Evolutionary conservation across 495 filamentous ascomycete species (phyloP).

Genomic region (Aspergillus diversus): DNA sequence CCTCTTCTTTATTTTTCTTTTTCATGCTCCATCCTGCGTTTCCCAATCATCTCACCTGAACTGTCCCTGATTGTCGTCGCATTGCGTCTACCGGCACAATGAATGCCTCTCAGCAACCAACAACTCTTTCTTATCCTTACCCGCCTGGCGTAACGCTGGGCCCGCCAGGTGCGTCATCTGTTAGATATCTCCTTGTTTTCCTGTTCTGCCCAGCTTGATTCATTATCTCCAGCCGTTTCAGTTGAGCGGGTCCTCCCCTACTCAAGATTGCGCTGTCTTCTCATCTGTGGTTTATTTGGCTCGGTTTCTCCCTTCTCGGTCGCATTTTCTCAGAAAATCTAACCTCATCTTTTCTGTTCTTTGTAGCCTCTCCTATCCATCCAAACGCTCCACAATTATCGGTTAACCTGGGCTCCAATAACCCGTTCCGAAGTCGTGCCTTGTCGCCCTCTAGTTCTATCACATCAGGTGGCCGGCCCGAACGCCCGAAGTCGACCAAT

Average conservation of each 20-base stretch:
- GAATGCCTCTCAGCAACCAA: slow-evolving; percentile 42
- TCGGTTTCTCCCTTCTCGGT: slow-evolving; percentile 13
- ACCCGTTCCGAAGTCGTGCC: slow-evolving; percentile 94
- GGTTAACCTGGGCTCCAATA: slow-evolving; percentile 84
- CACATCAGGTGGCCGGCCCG: slow-evolving; percentile 46
- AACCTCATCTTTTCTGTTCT: slow-evolving; percentile 20
- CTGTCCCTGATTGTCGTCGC: slow-evolving; percentile 26
- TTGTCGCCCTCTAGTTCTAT: slow-evolving; percentile 67
- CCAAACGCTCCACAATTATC: slow-evolving; percentile 52
- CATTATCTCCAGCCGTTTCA: slow-evolving; percentile 27
- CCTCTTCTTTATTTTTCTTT: slow-evolving; percentile 15
- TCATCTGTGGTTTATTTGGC: slow-evolving; percentile 20
- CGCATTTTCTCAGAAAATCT: slow-evolving; percentile 3
- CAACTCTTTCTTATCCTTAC: slow-evolving; percentile 36
- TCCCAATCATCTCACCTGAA: slow-evolving; percentile 21
- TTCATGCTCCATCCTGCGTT: slow-evolving; percentile 16
- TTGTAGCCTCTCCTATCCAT: slow-evolving; percentile 22
- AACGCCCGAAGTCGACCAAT: slow-evolving; percentile 82
- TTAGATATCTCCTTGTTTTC: slow-evolving; percentile 15
- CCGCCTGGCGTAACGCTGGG: slow-evolving; percentile 45
- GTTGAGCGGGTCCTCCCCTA: slow-evolving; percentile 19
- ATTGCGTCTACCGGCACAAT: slow-evolving; percentile 33
- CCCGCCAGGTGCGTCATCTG: slow-evolving; percentile 44
- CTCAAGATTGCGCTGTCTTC: slow-evolving; percentile 13
- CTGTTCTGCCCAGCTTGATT: slow-evolving; percentile 14